Conservation (phyloP, 2,329 filamentous ascomycete genomes). For the Colletotrichum sp. region DNA sequence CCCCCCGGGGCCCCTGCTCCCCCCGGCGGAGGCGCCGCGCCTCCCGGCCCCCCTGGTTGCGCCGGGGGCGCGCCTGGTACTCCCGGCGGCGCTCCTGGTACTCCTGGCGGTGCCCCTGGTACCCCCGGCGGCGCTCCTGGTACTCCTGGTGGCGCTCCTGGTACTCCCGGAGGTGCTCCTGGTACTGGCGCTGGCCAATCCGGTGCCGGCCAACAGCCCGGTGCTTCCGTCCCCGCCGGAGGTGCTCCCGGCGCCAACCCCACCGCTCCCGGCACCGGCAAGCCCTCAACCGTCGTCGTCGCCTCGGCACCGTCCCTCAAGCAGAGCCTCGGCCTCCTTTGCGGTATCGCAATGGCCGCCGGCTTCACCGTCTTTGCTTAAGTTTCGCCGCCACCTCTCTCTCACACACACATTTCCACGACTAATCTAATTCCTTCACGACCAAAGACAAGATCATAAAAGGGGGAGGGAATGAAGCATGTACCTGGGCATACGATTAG, state of each 20-base stretch:
- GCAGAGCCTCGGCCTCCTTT: slow-evolving; percentile 29
- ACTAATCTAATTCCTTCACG: slow-evolving; percentile 8
- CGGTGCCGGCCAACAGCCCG: not conserved
- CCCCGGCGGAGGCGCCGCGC: too few species aligned
- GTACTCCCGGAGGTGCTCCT: not conserved
- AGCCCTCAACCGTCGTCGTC: not conserved
- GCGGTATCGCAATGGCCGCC: slow-evolving; percentile 30
- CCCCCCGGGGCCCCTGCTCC: too few species aligned
- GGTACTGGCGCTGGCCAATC: not conserved
- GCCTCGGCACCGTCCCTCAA: slow-evolving; percentile 28
- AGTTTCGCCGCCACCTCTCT: not conserved
- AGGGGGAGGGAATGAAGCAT: not conserved
- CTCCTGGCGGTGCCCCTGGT: not conserved
- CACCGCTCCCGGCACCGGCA: not conserved
- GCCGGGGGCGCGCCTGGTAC: too few species aligned
- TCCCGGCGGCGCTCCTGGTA: not conserved
- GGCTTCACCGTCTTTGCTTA: slow-evolving; percentile 14
- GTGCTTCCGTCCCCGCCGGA: not conserved
- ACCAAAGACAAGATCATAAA: not conserved
- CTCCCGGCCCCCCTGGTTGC: too few species aligned
- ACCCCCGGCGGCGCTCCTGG: not conserved
- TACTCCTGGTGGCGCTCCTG: not conserved
- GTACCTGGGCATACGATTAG: not conserved
- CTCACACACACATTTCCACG: not conserved
- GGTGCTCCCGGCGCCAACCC: not conserved